Evolutionary conservation across 495 filamentous ascomycete species (phyloP).

Genomic region (Trypethelium eluteriae): DNA sequence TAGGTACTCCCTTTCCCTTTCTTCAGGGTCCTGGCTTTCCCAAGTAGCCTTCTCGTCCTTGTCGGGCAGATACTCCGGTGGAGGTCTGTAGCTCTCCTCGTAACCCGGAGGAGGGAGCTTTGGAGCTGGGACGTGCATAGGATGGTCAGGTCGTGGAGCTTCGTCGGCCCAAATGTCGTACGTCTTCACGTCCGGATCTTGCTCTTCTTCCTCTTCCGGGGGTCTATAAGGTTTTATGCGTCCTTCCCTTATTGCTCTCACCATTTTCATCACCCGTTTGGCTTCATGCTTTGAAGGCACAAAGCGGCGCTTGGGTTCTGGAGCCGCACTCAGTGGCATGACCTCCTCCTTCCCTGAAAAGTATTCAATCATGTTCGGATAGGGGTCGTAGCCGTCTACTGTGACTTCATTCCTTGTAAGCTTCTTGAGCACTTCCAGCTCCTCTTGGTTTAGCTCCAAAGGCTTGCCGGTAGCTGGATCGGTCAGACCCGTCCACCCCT

Average conservation of each 20-base stretch:
- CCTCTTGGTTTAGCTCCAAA: constrained; percentile 75
- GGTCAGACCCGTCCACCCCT: constrained; percentile 94
- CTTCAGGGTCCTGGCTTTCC: constrained; percentile 82
- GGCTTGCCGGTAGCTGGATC: constrained; percentile 90
- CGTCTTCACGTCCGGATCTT: constrained; percentile 51
- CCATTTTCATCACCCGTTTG: constrained; percentile 96
- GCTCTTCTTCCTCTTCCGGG: constrained; percentile 63
- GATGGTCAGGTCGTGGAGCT: constrained; percentile 68
- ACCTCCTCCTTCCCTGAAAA: constrained; percentile 83
- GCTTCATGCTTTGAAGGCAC: constrained; percentile 96
- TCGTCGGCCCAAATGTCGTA: constrained; percentile 97
- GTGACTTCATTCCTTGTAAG: constrained; percentile 87
- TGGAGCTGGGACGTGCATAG: constrained; percentile 94
- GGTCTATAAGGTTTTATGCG: constrained; percentile 87
- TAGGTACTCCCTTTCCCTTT: constrained; percentile 81
- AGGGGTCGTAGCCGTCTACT: constrained; percentile 82
- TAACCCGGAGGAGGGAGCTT: constrained; percentile 91
- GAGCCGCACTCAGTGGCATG: constrained; percentile 90
- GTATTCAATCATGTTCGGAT: constrained; percentile 83
- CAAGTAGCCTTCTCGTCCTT: constrained; percentile 77
- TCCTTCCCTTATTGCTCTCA: constrained; percentile 88
- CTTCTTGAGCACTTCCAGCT: constrained; percentile 79
- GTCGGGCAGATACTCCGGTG: constrained; percentile 84
- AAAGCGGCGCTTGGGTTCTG: constrained; percentile 92
- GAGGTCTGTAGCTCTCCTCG: constrained; percentile 94